A percentile compares a stretch with the other conserved stretches of the same genome.
Conservation (phyloP, 371 early-diverging fungal genomes). For the Enteropsectra breve region DNA sequence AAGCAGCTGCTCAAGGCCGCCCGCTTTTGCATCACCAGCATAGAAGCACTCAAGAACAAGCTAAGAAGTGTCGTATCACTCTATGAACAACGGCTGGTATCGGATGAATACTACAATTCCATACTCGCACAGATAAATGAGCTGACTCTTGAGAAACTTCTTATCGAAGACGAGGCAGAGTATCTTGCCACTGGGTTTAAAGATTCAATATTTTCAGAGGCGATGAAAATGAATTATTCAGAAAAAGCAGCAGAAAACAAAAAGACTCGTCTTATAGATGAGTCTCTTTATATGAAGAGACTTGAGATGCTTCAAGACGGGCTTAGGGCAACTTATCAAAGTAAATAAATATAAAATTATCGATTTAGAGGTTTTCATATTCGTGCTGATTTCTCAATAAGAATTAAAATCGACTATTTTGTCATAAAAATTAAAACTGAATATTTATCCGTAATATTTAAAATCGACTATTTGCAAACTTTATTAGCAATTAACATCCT, state of each 20-base stretch:
- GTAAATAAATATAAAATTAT: no score
- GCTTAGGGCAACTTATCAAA: no score
- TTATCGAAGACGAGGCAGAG: slow-evolving; percentile 30
- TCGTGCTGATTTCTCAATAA: no score
- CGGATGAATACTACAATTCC: slow-evolving; percentile 20
- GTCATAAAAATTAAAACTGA: no score
- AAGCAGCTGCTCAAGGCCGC: slow-evolving; percentile 20
- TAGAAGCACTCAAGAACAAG: background rate
- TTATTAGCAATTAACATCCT: no score
- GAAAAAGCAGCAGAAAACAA: background rate
- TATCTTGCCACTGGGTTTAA: background rate
- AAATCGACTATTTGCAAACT: no score
- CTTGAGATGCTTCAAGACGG: no score
- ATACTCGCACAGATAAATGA: slow-evolving; percentile 1
- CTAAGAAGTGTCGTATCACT: background rate
- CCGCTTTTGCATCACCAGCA: background rate
- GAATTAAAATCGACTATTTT: no score
- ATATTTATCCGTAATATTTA: no score
- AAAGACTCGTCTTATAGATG: slow-evolving; percentile 4
- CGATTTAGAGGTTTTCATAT: no score
- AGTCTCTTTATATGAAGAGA: slow-evolving; percentile 1
- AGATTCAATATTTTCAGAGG: slow-evolving; percentile 25
- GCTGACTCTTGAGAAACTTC: slow-evolving; percentile 7
- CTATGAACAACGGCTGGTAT: slow-evolving; percentile 1
- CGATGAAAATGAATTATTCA: background rate